A percentile compares a stretch with the other conserved stretches of the same genome.
Conservation (phyloP, 2,329 filamentous ascomycete species). For the Aureobasidium vineae region DNA sequence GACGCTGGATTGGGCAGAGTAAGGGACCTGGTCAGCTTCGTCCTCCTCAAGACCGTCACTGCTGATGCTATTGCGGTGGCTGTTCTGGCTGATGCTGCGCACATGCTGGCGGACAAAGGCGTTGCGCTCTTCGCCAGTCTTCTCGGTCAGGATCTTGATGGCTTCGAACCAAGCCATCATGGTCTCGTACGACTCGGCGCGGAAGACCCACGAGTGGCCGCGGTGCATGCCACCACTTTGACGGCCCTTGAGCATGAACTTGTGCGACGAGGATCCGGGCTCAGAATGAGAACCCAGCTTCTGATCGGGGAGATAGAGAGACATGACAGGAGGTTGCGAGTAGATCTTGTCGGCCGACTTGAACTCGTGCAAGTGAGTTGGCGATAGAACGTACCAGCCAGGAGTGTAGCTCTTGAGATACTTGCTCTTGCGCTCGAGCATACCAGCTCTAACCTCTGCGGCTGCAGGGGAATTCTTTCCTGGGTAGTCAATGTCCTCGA, state of each 20-base stretch:
- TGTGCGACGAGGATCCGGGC: conserved; percentile 81
- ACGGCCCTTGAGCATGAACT: conserved; percentile 95
- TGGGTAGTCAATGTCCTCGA: conserved; percentile 85
- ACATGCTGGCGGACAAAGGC: conserved; percentile 83
- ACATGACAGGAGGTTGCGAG: conserved; percentile 88
- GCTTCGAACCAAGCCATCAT: conserved; percentile 98
- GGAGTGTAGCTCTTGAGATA: conserved; percentile 97
- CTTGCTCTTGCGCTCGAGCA: conserved; percentile 97
- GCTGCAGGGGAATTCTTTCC: conserved; percentile 82
- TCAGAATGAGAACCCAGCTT: conserved; percentile 90
- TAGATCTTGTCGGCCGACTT: conserved; percentile 91
- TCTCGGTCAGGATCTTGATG: conserved; percentile 85
- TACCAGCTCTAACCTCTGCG: conserved; percentile 81
- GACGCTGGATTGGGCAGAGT: conserved; percentile 54
- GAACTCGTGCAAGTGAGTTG: conserved; percentile 97
- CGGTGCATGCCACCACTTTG: conserved; percentile 93
- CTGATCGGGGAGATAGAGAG: conserved; percentile 88
- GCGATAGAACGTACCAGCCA: conserved; percentile 95
- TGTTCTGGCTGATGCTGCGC: conserved; percentile 69
- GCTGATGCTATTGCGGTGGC: conserved; percentile 54
- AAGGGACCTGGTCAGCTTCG: conserved; percentile 64
- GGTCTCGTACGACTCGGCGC: conserved; percentile 74
- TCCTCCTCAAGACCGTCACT: conserved; percentile 73
- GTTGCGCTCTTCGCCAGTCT: conserved; percentile 80
- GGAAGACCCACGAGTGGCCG: conserved; percentile 66